A percentile compares a stretch with the other conserved stretches of the same genome.
phyloP scores from a whole-genome alignment of 768 basidiomycete genomes.

The Daedalea quercina region DNA sequence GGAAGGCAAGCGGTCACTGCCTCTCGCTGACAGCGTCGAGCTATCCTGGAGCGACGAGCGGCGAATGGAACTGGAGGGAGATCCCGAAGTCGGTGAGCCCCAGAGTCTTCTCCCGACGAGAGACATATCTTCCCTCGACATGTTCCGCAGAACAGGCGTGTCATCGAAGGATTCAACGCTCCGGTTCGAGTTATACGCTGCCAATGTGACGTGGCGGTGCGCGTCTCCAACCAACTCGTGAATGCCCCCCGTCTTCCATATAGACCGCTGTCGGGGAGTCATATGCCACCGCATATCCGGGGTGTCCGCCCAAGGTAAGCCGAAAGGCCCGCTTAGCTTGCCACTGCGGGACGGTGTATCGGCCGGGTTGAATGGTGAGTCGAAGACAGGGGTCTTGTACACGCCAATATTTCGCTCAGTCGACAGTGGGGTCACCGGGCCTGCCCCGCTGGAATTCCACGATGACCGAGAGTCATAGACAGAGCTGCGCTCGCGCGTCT shows the following conservation, averaged over 20 bases:
- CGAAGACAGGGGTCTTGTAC: constrained; percentile 21
- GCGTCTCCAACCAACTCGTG: constrained; percentile 6
- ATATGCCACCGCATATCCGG: constrained; percentile 43
- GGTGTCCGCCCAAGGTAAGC: constrained; percentile 49
- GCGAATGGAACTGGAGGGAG: no score
- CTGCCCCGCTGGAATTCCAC: constrained; percentile 45
- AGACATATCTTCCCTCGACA: constrained; percentile 13
- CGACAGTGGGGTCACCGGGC: constrained; percentile 50
- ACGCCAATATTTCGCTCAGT: constrained; percentile 21
- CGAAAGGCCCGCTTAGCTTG: constrained; percentile 48
- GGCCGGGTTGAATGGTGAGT: constrained; percentile 64
- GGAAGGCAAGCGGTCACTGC: no score
- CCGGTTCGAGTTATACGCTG: constrained; percentile 9
- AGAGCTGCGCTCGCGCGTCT: constrained; percentile 7
- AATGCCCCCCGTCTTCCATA: constrained; percentile 2
- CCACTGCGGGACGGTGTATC: constrained; percentile 80
- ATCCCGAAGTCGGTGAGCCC: constrained; percentile 5
- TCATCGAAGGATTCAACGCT: constrained; percentile 33
- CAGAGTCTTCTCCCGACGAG: constrained; percentile 10
- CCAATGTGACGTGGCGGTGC: not conserved
- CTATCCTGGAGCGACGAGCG: no score
- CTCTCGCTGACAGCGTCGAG: no score
- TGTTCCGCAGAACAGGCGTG: constrained; percentile 44
- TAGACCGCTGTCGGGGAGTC: constrained; percentile 21
- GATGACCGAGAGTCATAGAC: constrained; percentile 32